phyloP scores from a whole-genome alignment of 164 flowering plant genomes.

The Vitis amurensis region DNA sequence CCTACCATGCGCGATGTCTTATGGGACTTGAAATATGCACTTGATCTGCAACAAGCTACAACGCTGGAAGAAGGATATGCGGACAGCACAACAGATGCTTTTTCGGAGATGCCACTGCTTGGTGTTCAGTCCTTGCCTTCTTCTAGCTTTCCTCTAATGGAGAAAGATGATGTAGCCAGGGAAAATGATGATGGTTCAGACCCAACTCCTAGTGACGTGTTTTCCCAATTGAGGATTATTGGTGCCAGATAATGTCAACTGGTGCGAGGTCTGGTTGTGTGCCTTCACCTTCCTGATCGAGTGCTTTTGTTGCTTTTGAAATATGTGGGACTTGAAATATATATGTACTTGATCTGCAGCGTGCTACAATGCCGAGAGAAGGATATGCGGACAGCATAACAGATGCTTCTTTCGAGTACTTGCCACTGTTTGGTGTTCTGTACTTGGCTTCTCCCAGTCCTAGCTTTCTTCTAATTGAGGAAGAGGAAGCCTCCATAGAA shows the following conservation, averaged over 20 bases:
- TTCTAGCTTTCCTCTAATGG: not conserved
- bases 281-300: too few relatives aligned
- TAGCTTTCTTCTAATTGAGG: too few relatives aligned
- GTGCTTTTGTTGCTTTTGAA: too few relatives aligned
- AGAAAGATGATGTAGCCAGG: not conserved
- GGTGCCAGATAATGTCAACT: conserved; percentile 5
- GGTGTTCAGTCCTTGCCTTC: conserved; percentile 1
- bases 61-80: not conserved
- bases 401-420: too few relatives aligned
- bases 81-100: conserved; percentile 3
- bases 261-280: not conserved
- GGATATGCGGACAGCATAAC: too few relatives aligned
- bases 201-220: conserved; percentile 6
- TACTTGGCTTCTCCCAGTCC: too few relatives aligned
- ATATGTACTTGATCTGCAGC: conserved; percentile 6
- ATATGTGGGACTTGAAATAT: conserved; percentile 1
- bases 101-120: not conserved
- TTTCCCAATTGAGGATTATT: conserved; percentile 10
- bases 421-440: too few relatives aligned
- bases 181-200: not conserved
- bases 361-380: not conserved
- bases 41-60: conserved; percentile 10
- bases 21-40: conserved; percentile 14
- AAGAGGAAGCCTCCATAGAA: too few relatives aligned
- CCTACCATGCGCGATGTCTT: conserved; percentile 10